Base-by-base conservation (phyloP, 495 filamentous ascomycete genomes). In the Pseudoneurospora amorphoporcata region DNA sequence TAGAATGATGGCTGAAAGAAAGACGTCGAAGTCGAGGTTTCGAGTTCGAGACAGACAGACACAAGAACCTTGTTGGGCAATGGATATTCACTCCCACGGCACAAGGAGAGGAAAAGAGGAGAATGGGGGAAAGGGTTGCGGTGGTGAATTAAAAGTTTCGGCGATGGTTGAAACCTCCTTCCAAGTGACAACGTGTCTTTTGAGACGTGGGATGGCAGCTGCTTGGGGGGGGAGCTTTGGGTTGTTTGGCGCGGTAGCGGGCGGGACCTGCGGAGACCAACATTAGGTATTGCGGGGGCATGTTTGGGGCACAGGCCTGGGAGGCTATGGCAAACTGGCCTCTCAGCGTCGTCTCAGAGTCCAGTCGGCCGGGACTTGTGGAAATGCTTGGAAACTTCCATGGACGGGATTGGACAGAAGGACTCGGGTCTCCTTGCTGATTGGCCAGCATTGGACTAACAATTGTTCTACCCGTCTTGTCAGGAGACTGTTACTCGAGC, bases 71-170 rank as follows among this genome's bases (percentile, higher is more conserved):
- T 53, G 39, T 70, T 65, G 74, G 75, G 75, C 75, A 76, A 77
- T 79, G 75, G 75, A 77, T 80, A 76, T 77, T 65, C 78, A 77
- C 81, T 83, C 77, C 81, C 80, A 84, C 77, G 81, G 84, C 82
- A 82, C 76, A 76, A 81, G 73, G 77, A 75, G 75, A 73, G 76
- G 79, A 77, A 79, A 76, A 76, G 73, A 41, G 73, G 75, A 76
- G 76, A 79, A 58, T 58, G 47, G 47, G 19, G 47, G 47, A 7
- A 53, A 14, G 6, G 53, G 53, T 35, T 35, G 39, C 53, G 71
- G 77, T 79, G 74, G 73, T 77, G 76, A 79, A 78, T 80, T 81
- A 80, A 77, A 79, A 77, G 76, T 73, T 38, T 74, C 73, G 70
- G 73, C 73, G 39, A 16, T 32, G 23, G 72, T 72, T 65, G 70